Base-by-base conservation (phyloP, 257 asterid species). In the Salvia rosmarinus region DNA sequence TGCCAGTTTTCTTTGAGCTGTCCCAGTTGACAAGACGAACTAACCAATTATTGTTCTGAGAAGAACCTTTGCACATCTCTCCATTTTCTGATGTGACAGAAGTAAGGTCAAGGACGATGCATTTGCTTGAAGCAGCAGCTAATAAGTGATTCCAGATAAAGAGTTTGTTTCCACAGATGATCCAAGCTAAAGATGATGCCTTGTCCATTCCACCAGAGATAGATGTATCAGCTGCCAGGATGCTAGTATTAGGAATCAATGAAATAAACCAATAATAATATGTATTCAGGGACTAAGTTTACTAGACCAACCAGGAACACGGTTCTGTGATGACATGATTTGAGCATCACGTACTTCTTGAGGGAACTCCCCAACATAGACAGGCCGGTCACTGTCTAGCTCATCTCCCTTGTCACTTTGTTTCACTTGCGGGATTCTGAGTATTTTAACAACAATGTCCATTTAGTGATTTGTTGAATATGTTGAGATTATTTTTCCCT, bases 191-290 rank as follows among this genome's bases (percentile, higher is more conserved):
- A 60, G 87, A 85, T 67, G 95, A 80, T 65, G 79, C 92, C 82
- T 87, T 83, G 83, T 93, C 96, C 88, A 93, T 82, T 79, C 98
- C 97, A 68, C 98, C 98, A 64, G 89, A 86, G 70, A 83, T 67
- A 71, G 74, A 79, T 21, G 82, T 72, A 78, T 83, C 90, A 78
- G 85, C 98, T 90, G 84, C 83, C 59, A 79, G 74, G 70, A 25
- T 70, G 67, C 57, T 39, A 67, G 47, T 64, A 32, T 73, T 61
- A 75, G 72, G 10, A 63, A 23, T 30, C 65, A 32, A 1, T 0
- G 8, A 6, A 9, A 55, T 35, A 52, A 40, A 52, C 8, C 21
- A 68, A 77, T 8, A 3, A 66, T 30, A 54, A 9, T 55, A 30
- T 23, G 46, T 12, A 68, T 52, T 46, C 32, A 47, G 25, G 23